Evolutionary conservation across 202 grass and related monocot genomes (phyloP), one percentile per base, ranked within the genome.

Genomic region (Elaeis oleifera): DNA sequence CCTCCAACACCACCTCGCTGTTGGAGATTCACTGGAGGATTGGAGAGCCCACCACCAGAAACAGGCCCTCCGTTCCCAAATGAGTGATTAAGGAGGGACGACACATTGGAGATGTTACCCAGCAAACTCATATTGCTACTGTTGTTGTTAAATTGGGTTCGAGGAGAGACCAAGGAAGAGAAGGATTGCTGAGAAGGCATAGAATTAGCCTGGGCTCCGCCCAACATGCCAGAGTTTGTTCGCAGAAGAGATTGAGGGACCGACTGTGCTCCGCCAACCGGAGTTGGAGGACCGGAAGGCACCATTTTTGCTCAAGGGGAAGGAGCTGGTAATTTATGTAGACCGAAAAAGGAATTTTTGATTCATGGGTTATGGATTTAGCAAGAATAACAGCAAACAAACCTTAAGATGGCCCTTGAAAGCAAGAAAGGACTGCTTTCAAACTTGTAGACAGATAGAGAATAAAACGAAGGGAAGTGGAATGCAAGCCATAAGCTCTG

Each of bases 131-230:
- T 29, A 23, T 14, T 31, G 14, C 23, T 59, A 27, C 20, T 32
- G 32, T 53, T 79, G 36, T 17, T 54, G 28, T 51, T 52, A 17
- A 79, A 79, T 22, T 79, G 69, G 16, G 54, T 60, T 26, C 70
- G 61, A 49, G 77, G 62, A 3, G 77, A 73, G 44, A 73, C 61
- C 8, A 79, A 25, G 22, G 77, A 79, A 48, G 69, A 60, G 61
- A 73, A 79, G 0, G 54, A 62, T 21, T 65, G 44, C 53, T 73
- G 68, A 14, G 49, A 39, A 6, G 59, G 55, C 8, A 60, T 28
- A 5, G 63, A 67, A 59, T 48, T 44, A 23, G 60, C 54, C 50
- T 56, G 59, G 18, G 27, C 16, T 24, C 28, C 51, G 3, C 51
- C 60, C 16, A 64, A 20, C 50, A 74, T 36, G 11, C 53, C 54